Evolutionary conservation across 139 green algal species (phyloP).

Genomic region (Chlorella vulgaris): DNA sequence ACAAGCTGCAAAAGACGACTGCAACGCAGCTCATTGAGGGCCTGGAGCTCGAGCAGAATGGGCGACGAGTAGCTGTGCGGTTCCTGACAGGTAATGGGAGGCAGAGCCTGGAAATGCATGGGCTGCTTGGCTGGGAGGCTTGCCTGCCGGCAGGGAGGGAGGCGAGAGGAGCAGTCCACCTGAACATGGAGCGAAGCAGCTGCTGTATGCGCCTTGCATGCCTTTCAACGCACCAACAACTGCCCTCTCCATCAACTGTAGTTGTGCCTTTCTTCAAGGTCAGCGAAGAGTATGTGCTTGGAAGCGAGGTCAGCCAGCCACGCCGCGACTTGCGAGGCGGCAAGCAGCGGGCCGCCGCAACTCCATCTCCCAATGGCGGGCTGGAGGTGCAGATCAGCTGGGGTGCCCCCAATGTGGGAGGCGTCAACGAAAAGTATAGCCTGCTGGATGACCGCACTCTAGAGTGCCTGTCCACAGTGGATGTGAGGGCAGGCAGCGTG

Average conservation of each 20-base stretch:
- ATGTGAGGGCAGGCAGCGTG: slow-evolving; percentile 2
- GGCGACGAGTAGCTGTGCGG: background rate
- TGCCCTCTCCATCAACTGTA: background rate
- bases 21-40: slow-evolving; percentile 52
- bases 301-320: background rate
- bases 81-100: slow-evolving; percentile 35
- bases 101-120: background rate
- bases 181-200: background rate
- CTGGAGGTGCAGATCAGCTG: slow-evolving; percentile 26
- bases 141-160: background rate
- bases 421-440: slow-evolving; percentile 16
- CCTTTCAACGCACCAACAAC: background rate
- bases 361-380: background rate
- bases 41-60: slow-evolving; percentile 37
- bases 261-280: slow-evolving; percentile 58
- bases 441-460: slow-evolving; percentile 8
- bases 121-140: background rate
- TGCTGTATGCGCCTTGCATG: background rate
- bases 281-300: slow-evolving; percentile 10
- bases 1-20: slow-evolving; percentile 41
- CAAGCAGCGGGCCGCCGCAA: slow-evolving; percentile 11
- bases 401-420: slow-evolving; percentile 30
- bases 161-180: background rate
- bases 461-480: slow-evolving; percentile 23
- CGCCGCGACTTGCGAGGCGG: slow-evolving; percentile 34